Evolutionary conservation across 2,329 filamentous ascomycete genomes (phyloP), one percentile per base, ranked within the genome.

Genomic region (Cladophialophora immunda): DNA sequence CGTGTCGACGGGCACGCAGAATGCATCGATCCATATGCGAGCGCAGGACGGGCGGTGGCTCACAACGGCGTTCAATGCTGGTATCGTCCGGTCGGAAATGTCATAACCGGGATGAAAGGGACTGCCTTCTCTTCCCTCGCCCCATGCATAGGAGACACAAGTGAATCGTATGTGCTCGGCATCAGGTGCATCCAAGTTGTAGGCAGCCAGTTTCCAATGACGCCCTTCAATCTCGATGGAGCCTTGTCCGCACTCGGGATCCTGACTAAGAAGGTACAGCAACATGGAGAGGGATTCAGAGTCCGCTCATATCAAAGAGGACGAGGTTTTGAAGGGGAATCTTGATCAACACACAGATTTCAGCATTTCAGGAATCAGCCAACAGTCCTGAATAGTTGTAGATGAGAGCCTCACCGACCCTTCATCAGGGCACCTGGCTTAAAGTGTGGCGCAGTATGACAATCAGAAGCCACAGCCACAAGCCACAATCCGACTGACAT

Each of bases 101-200:
- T 47, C 55, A 13, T 30, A 36, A 0, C 5, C 4, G 15, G 38
- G 41, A 36, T 52, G 25, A 9, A 67, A 64, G 11, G 65, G 50
- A 47, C 52, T 63, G 29, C 32, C 34, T 52, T 36, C 60, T 47
- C 65, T 55, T 22, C 27, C 45, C 9, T 4, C 22, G 6, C 65
- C 65, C 65, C 65, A 67, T 25, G 45, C 29, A 25, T 67, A 67
- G 7, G 65, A 67, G 17, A 67, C 52, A 36, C 65, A 67, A n/a
- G 60, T 36, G 52, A 66, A 66, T 30, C 41, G 58, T 52, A 41
- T 22, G 27, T 65, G 38, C 25, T 62, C 19, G 27, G 17, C 38
- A 19, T 41, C 38, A 41, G 17, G 17, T 4, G 38, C 17, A 17
- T 65, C 63, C 8, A 54, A 29, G 34, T 65, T n/a, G 7, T 59